These are phyloP conservation scores for Chrysoporthe deuterocubensis DNA, from an alignment of 2,329 filamentous ascomycete species.

Conservation along the genomic window DNA sequence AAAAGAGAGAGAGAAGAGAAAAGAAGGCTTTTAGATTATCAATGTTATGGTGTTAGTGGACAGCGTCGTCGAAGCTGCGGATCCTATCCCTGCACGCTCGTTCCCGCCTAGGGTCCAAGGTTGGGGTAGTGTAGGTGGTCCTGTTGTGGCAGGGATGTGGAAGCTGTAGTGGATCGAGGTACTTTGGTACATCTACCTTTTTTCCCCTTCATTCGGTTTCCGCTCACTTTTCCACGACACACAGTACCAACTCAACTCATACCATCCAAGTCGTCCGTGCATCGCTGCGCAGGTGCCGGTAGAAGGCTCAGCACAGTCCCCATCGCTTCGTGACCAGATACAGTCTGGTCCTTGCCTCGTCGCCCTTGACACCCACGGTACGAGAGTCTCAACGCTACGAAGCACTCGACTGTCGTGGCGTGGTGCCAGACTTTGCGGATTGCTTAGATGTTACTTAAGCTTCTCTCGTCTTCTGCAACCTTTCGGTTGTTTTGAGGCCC, in stretches of 20 bases:
- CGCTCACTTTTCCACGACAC: background rate
- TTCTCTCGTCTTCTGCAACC: background rate
- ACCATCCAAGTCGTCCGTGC: background rate
- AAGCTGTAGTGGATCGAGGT: background rate
- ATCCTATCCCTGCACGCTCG: too few species aligned
- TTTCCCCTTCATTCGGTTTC: background rate
- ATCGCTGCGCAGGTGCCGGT: background rate
- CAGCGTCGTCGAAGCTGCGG: too few species aligned
- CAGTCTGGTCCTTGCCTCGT: background rate
- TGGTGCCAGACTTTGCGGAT: background rate
- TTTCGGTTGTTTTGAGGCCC: background rate
- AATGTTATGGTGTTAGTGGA: too few species aligned
- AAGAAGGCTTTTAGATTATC: too few species aligned
- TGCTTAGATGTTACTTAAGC: background rate
- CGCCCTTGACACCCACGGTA: background rate
- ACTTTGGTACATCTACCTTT: background rate
- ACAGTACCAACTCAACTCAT: background rate
- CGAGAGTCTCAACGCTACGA: background rate
- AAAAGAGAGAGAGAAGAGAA: too few species aligned
- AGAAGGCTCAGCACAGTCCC: background rate
- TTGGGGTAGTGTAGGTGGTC: background rate
- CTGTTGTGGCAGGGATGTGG: background rate
- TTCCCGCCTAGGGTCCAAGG: too few species aligned
- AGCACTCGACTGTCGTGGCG: background rate
- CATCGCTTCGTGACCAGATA: background rate